Evolutionary conservation across 2,329 filamentous ascomycete genomes (phyloP).

Genomic region (Hymenoscyphus albidus): DNA sequence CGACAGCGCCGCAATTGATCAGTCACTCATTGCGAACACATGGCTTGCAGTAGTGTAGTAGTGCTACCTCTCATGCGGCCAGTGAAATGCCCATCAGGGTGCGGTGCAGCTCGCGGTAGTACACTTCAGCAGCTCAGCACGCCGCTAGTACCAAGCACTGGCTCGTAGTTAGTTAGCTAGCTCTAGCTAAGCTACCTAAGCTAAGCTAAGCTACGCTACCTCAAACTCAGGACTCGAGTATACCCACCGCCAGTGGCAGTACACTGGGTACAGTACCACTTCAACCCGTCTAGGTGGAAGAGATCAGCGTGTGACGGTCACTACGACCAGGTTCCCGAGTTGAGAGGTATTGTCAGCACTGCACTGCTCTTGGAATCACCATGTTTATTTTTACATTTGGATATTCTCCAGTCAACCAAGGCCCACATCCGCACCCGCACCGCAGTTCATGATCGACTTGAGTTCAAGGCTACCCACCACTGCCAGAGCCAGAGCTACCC

Average conservation of each 20-base stretch:
- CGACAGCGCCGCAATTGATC: not conserved
- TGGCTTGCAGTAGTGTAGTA: constrained; percentile 2
- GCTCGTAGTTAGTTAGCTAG: no score
- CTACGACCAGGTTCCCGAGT: not conserved
- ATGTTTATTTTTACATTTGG: constrained; percentile 4
- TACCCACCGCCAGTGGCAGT: not conserved
- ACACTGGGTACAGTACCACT: not conserved
- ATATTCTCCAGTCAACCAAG: constrained; percentile 2
- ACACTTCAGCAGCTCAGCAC: not conserved
- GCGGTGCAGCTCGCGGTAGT: not conserved
- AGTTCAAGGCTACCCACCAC: not conserved
- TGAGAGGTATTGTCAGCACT: not conserved
- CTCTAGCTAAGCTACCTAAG: not conserved
- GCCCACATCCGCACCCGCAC: not conserved
- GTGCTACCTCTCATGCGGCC: not conserved
- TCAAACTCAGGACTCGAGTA: not conserved
- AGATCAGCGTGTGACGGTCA: not conserved
- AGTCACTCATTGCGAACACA: constrained; percentile 1
- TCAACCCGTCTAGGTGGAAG: not conserved
- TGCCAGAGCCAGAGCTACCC: not conserved
- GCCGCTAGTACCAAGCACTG: not conserved
- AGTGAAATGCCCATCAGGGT: not conserved
- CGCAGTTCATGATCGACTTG: not conserved
- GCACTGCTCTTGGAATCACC: constrained; percentile 3
- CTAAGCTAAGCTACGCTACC: not conserved